A percentile compares a stretch with the other conserved stretches of the same genome.
Evolutionary conservation across 306 rosid species (phyloP).

Genomic region (Heteromeles arbutifolia): DNA sequence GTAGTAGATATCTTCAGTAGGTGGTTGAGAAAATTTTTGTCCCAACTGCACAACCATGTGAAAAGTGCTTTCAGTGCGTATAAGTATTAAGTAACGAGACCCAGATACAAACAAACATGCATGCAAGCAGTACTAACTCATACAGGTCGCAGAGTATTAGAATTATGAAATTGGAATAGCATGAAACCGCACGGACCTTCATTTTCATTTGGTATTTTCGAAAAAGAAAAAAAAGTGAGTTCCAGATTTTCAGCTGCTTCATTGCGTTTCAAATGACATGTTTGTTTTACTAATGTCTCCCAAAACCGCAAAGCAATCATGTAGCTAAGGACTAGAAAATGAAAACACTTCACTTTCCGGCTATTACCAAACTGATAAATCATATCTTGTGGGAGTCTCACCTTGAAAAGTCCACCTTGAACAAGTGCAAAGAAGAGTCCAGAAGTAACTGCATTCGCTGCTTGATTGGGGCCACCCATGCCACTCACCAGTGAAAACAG

Average conservation of each 20-base stretch:
- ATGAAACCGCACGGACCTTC: not conserved
- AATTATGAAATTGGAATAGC: not conserved
- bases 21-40: slow-evolving; percentile 73
- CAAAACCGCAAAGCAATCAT: not conserved
- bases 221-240: not conserved
- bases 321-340: slow-evolving; percentile 4
- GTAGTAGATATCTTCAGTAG: slow-evolving; percentile 58
- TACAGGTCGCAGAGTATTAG: not conserved
- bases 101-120: not conserved
- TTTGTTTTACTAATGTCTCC: not conserved
- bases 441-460: slow-evolving; percentile 70
- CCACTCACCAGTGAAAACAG: slow-evolving; percentile 90
- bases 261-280: not conserved
- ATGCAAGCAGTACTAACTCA: not conserved
- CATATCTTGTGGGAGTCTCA: slow-evolving; percentile 20
- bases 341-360: not conserved
- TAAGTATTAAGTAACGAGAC: not conserved
- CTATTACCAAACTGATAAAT: not conserved
- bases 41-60: slow-evolving; percentile 50
- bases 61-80: not conserved
- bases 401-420: slow-evolving; percentile 98
- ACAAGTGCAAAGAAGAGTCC: slow-evolving; percentile 88
- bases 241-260: not conserved
- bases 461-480: slow-evolving; percentile 86
- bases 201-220: not conserved